Base-by-base conservation (phyloP, 2,329 filamentous ascomycete species). In the Cladosporium sp. region DNA sequence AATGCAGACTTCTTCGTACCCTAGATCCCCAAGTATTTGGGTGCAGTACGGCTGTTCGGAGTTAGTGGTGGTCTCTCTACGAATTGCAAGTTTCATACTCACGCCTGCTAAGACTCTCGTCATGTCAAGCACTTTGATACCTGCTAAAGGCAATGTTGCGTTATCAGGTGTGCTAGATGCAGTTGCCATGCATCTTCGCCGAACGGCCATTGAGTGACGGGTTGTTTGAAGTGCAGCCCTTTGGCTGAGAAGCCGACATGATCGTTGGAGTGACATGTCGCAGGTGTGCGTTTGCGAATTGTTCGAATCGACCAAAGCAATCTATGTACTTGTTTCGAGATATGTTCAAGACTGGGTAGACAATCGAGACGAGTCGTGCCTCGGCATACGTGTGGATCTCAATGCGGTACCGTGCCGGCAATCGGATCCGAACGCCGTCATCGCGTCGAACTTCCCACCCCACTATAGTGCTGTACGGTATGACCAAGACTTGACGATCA, bases 71-170 rank as follows among this genome's bases (percentile, higher is more conserved):
- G 6, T 17, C 8, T 17, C 3, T 4, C 2, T 17, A 4, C 13
- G 17, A 24, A 25, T 1, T 17, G 15, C 10, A 28, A 45, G 25
- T 7, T 6, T 4, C 8, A 1, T 4, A 64, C 62, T 56, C 79
- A 97, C 93, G 58, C 94, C 94, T 62, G 94, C 94, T 62, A 99
- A 77, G 1, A 99, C 94, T 76, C 94, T 84, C 3, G 93, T 97
- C 91, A 99, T 95, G 72, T 99, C 94, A 61, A 99, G 80, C 13
- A 97, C 92, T 56, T 89, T 86, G 65, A 94, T 88, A 1, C 94
- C 94, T 35, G 90, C 84, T 65, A 99, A 80, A 20, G 94, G 93
- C 32, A 88, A 73, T 15, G 78, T 80, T 25, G 75, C 28, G 51
- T 75, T 70, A 64, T 76, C 70, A 45, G 70, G 61, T 40, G 63